Base-by-base conservation (phyloP, 2,329 filamentous ascomycete genomes). In the Aspergillus pseudonomiae region DNA sequence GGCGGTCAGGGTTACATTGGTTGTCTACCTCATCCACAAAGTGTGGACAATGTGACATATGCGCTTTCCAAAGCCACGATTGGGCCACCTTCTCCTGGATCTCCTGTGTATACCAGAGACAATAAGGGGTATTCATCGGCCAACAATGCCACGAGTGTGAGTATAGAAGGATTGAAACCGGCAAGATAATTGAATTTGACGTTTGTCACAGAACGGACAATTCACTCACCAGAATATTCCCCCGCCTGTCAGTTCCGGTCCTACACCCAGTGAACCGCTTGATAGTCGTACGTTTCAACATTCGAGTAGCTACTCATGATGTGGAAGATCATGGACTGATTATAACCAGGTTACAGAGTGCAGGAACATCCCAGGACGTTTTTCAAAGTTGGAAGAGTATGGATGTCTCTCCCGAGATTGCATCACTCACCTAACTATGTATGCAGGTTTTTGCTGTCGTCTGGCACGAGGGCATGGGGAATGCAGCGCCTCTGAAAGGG, bases 391-490 rank as follows among this genome's bases (percentile, higher is more conserved):
- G 68, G 70, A 46, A 67, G 62, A 59, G 70, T 71, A 64, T 28
- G 57, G n/a, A 12, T 19, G 2, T 24, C 4, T 19, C 16, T n/a
- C 12, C 39, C 21, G 5, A 36, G 26, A 21, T 9, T 11, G n/a
- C 24, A 9, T 30, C 28, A 26, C 7, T 50, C 14, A 24, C 9
- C 48, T 16, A 53, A 48, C 12, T 10, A 6, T 16, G n/a, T n/a
- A 21, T 34, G 16, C 57, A 73, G 70, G 71, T 77, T 5, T 78
- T 79, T 48, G 58, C 66, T 7, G 68, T 74, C 26, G 63, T 77
- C 1, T 78, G 75, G 74, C 70, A 74, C 54, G 72, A 77, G 63
- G 71, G 69, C 52, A 61, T 62, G n/a, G 71, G 68, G 10, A 52
- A 52, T 5, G 65, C 67, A 28, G 69, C 65, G 4, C 67, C 48